Conservation (phyloP, 2,329 filamentous ascomycete species). For the Setomelanomma holmii region DNA sequence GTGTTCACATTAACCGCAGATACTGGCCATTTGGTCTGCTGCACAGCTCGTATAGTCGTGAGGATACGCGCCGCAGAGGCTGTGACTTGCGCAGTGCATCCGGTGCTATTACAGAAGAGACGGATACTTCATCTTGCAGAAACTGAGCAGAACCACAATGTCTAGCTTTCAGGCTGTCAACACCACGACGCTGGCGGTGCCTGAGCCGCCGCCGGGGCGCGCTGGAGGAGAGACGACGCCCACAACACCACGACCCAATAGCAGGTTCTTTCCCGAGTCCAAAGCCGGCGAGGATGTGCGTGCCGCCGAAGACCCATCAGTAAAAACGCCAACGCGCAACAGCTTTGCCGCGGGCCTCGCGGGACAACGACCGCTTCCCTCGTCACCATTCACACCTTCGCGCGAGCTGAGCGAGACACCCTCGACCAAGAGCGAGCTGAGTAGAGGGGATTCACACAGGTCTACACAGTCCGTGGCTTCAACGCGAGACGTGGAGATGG, state of each 20-base stretch:
- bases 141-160: constrained; percentile 48
- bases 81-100: constrained; percentile 14
- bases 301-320: constrained; percentile 51
- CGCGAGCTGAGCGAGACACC: constrained; percentile 51
- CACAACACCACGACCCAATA: constrained; percentile 61
- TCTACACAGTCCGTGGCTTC: constrained; percentile 68
- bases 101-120: not conserved
- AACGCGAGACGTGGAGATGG: constrained; percentile 77
- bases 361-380: constrained; percentile 56
- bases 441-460: constrained; percentile 66
- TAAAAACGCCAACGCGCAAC: constrained; percentile 69
- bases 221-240: constrained; percentile 63
- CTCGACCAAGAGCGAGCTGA: constrained; percentile 49
- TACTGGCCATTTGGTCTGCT: not conserved
- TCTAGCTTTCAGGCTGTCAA: constrained; percentile 69
- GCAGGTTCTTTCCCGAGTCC: constrained; percentile 50
- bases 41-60: not conserved
- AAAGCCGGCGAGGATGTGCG: constrained; percentile 42
- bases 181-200: constrained; percentile 57
- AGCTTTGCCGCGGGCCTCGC: constrained; percentile 56
- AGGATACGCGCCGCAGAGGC: not conserved
- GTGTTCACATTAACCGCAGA: constrained; percentile 2
- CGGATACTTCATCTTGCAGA: not conserved
- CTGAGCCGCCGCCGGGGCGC: constrained; percentile 51
- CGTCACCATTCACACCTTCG: constrained; percentile 54